Evolutionary conservation across 805 yeast genomes (phyloP).

Genomic region (Hanseniaspora vineae): DNA sequence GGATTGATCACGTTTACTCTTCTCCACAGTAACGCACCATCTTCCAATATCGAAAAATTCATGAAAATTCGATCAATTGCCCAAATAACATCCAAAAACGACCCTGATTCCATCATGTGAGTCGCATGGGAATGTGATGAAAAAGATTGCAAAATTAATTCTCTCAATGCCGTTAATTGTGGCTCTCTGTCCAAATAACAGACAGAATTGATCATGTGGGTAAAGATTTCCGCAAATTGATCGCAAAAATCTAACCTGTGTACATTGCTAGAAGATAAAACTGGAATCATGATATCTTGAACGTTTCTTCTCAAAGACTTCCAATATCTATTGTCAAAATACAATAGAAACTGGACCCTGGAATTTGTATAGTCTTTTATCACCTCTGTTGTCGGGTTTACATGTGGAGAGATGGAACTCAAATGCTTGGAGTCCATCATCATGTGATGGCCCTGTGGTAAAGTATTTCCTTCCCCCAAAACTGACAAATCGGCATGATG

Average conservation of each 20-base stretch:
- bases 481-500: constrained; percentile 18
- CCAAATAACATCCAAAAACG: constrained; percentile 32
- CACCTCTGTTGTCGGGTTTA: constrained; percentile 10
- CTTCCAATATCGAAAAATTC: constrained; percentile 27
- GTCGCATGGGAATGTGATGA: constrained; percentile 78
- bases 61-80: constrained; percentile 34
- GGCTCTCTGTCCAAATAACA: constrained; percentile 78
- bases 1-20: constrained; percentile 22
- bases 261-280: constrained; percentile 36
- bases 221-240: constrained; percentile 44
- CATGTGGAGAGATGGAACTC: constrained; percentile 18
- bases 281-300: constrained; percentile 38
- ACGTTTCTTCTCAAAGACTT: constrained; percentile 37
- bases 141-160: constrained; percentile 72
- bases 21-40: constrained; percentile 24
- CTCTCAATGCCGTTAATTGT: constrained; percentile 60
- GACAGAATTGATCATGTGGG: constrained; percentile 33
- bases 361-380: constrained; percentile 22
- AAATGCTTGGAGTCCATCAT: constrained; percentile 10
- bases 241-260: constrained; percentile 36
- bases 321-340: constrained; percentile 47
- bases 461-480: constrained; percentile 23
- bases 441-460: constrained; percentile 25
- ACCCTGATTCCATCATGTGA: constrained; percentile 27
- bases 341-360: constrained; percentile 44